phyloP scores from a whole-genome alignment of 1,284 basidiomycete genomes.

The Cystobasidium pallidum region DNA sequence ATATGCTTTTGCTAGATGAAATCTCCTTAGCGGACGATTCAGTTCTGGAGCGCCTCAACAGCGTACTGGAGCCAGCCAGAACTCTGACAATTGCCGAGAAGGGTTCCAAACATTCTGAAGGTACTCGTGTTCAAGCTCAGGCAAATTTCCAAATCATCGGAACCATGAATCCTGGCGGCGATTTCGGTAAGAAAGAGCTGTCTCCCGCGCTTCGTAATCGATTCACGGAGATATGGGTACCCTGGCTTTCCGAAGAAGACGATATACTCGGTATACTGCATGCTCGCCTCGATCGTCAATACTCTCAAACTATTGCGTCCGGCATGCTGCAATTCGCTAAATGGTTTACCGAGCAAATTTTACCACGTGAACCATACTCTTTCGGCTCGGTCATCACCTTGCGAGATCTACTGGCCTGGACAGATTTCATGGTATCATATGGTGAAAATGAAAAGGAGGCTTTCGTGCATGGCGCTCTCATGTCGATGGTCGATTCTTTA shows the following conservation, averaged over 20 bases:
- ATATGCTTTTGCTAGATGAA: conserved; percentile 91
- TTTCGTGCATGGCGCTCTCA: conserved; percentile 57
- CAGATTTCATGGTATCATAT: conserved; percentile 74
- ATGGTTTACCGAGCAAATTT: conserved; percentile 73
- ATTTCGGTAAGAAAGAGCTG: conserved; percentile 98
- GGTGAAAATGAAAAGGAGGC: conserved; percentile 30
- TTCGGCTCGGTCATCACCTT: conserved; percentile 65
- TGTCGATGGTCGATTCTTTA: conserved; percentile 58
- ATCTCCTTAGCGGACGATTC: conserved; percentile 98
- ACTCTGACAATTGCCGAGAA: conserved; percentile 92
- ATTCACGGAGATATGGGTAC: conserved; percentile 99
- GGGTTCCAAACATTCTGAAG: conserved; percentile 73
- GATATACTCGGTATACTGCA: conserved; percentile 82
- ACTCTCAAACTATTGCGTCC: conserved; percentile 65
- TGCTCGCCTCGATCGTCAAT: conserved; percentile 68
- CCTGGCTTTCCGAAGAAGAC: conserved; percentile 72
- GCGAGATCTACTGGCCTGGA: conserved; percentile 93
- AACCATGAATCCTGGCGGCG: conserved; percentile 99
- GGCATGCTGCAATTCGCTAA: conserved; percentile 77
- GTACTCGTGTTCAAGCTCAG: conserved; percentile 69
- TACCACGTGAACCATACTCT: conserved; percentile 65
- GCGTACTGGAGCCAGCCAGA: conserved; percentile 87
- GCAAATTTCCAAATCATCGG: conserved; percentile 85
- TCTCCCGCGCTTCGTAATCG: conserved; percentile 96
- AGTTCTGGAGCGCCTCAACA: conserved; percentile 95